A percentile compares a stretch with the other conserved stretches of the same genome.
Conservation (phyloP, 352 stramenopile genomes). For the Chrysophaeum taylorii region DNA sequence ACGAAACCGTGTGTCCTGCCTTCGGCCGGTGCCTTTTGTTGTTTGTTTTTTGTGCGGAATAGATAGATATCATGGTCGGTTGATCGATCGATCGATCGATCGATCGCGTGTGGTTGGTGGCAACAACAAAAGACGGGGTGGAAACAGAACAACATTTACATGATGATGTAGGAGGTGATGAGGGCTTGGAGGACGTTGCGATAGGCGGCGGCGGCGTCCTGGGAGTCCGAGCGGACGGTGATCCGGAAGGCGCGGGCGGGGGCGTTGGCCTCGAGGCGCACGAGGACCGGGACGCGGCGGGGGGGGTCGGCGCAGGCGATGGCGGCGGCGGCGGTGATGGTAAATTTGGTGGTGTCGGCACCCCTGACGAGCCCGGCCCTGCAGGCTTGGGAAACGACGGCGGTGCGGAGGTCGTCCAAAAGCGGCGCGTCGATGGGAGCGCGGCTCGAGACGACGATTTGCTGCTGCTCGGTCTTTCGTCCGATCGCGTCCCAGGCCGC, state of each 20-base stretch:
- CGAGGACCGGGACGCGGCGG: not conserved
- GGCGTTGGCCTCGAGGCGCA: conserved; percentile 11
- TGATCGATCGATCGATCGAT: too few species aligned
- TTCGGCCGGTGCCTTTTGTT: too few species aligned
- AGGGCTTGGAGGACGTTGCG: conserved; percentile 14
- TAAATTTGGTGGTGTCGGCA: not conserved
- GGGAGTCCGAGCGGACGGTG: not conserved
- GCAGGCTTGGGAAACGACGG: not conserved
- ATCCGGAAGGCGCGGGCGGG: not conserved
- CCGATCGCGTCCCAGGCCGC: not conserved
- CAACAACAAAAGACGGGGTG: too few species aligned
- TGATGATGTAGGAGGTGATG: conserved; percentile 8
- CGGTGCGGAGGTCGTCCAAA: not conserved
- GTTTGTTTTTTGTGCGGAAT: too few species aligned
- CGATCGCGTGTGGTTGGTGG: too few species aligned
- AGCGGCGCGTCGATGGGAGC: not conserved
- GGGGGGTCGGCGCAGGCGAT: not conserved
- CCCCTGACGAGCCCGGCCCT: not conserved
- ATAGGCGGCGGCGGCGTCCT: not conserved
- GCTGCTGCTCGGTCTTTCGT: not conserved
- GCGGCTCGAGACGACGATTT: not conserved
- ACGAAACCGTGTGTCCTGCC: too few species aligned
- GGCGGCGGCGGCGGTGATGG: not conserved
- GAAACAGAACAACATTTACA: too few species aligned
- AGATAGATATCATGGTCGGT: too few species aligned